These are phyloP conservation scores for Spathaspora gorwiae DNA, from an alignment of 805 yeast genomes.

Conservation along the genomic window DNA sequence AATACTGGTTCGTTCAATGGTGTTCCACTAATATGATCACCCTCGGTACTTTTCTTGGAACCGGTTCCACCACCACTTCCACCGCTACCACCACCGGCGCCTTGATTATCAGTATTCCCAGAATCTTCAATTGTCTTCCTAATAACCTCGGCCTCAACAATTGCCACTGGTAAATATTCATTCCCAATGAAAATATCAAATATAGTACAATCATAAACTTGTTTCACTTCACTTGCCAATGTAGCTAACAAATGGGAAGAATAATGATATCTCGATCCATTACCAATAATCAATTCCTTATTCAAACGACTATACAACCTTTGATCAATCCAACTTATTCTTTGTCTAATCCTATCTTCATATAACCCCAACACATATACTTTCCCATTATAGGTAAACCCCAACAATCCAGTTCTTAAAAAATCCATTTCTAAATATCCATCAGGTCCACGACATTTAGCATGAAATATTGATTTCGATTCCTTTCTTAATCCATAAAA, in stretches of 20 bases:
- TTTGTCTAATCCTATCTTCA: slow-evolving; percentile 85
- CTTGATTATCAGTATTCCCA: slow-evolving; percentile 9
- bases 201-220: slow-evolving; percentile 84
- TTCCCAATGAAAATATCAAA: slow-evolving; percentile 78
- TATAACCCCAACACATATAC: slow-evolving; percentile 84
- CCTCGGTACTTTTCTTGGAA: slow-evolving; percentile 17
- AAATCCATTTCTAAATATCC: slow-evolving; percentile 74
- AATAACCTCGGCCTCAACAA: slow-evolving; percentile 65
- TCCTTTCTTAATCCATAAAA: slow-evolving; percentile 69
- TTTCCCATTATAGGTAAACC: slow-evolving; percentile 83
- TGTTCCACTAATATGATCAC: slow-evolving; percentile 26
- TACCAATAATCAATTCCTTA: slow-evolving; percentile 30
- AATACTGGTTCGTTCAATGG: slow-evolving; percentile 41
- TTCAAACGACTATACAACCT: slow-evolving; percentile 26
- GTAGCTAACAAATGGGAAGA: slow-evolving; percentile 84
- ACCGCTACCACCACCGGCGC: slow-evolving; percentile 4
- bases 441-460: slow-evolving; percentile 67
- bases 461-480: slow-evolving; percentile 74
- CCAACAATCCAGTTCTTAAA: slow-evolving; percentile 84
- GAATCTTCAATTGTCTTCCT: slow-evolving; percentile 32
- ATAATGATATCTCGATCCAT: slow-evolving; percentile 63
- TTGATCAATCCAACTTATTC: slow-evolving; percentile 62
- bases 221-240: slow-evolving; percentile 72
- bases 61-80: slow-evolving; percentile 7
- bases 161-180: slow-evolving; percentile 79